Conservation (phyloP, 2,329 filamentous ascomycete genomes). For the Microsporum audouinii region DNA sequence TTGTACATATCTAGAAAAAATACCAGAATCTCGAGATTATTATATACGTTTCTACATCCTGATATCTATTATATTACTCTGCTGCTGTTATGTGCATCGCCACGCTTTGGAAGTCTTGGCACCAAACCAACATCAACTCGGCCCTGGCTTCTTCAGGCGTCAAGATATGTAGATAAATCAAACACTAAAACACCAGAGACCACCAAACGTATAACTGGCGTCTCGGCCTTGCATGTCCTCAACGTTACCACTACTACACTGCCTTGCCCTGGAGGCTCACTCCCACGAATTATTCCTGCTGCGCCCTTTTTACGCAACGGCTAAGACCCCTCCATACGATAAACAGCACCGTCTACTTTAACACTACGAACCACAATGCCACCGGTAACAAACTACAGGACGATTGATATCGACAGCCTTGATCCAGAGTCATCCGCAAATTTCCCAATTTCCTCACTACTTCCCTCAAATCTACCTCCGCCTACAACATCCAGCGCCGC, state of each 20-base stretch:
- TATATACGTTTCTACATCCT: background rate
- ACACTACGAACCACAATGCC: slow-evolving; percentile 19
- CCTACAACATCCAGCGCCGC: slow-evolving; percentile 68
- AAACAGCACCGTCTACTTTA: background rate
- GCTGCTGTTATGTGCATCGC: background rate
- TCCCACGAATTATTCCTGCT: background rate
- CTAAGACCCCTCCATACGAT: background rate
- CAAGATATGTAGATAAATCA: background rate
- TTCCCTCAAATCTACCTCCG: slow-evolving; percentile 55
- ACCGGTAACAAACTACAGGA: slow-evolving; percentile 57
- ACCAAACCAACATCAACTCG: background rate
- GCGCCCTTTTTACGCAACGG: background rate
- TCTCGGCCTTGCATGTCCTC: no score
- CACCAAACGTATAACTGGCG: background rate
- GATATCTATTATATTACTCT: background rate
- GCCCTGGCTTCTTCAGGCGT: background rate
- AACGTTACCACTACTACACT: background rate
- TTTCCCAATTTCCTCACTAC: slow-evolving; percentile 78
- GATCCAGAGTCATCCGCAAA: slow-evolving; percentile 83
- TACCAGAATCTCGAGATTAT: background rate
- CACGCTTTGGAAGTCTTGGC: background rate
- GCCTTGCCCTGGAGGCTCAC: background rate
- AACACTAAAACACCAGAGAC: background rate
- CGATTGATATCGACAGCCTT: slow-evolving; percentile 86
- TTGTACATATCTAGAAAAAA: background rate